These are phyloP conservation scores for Prunella vulgaris DNA, from an alignment of 257 asterid species.

Conservation along the genomic window DNA sequence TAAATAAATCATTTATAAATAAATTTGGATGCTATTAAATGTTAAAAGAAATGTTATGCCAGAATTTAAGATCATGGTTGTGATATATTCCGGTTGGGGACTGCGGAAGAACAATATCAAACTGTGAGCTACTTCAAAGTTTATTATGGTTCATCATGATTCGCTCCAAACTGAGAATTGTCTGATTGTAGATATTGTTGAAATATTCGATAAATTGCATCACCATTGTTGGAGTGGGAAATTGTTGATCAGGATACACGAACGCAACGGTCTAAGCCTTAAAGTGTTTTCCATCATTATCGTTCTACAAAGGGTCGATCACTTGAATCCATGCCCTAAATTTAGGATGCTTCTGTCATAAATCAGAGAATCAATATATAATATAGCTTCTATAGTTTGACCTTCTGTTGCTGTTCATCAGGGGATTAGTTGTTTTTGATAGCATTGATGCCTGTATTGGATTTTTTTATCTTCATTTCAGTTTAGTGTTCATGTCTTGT, in stretches of 20 bases:
- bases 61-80: not conserved
- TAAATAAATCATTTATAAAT: not conserved
- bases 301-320: not conserved
- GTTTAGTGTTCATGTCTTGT: no score
- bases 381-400: not conserved
- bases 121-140: not conserved
- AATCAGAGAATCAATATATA: not conserved
- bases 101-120: not conserved
- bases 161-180: not conserved
- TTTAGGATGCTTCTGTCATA: not conserved
- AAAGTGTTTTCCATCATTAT: not conserved
- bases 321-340: not conserved
- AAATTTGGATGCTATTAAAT: not conserved
- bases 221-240: not conserved
- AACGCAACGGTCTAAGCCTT: not conserved
- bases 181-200: not conserved
- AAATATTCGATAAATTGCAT: not conserved
- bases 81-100: not conserved
- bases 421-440: no score
- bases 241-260: not conserved
- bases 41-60: not conserved
- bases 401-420: no score
- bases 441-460: no score
- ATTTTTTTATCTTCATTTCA: no score
- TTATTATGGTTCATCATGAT: not conserved